These are phyloP conservation scores for Ambispora gerdemannii DNA, from an alignment of 192 early-diverging fungal species.

Conservation along the genomic window DNA sequence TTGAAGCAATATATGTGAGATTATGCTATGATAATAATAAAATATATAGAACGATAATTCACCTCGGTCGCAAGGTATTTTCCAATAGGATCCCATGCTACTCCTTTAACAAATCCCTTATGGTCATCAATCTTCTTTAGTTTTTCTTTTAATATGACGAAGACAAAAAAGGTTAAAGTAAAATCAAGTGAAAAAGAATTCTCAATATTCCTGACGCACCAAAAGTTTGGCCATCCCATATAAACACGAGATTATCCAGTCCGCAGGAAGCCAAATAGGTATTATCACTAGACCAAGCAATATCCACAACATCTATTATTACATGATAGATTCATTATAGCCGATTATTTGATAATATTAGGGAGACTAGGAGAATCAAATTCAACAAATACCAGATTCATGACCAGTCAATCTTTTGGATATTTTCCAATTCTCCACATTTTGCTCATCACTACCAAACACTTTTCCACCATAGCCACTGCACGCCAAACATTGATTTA, in stretches of 20 bases:
- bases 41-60: slow-evolving; percentile 23
- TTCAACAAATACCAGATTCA: slow-evolving; percentile 58
- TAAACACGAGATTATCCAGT: slow-evolving; percentile 74
- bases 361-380: slow-evolving; percentile 1
- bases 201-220: slow-evolving; percentile 39
- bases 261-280: slow-evolving; percentile 86
- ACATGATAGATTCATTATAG: neutral
- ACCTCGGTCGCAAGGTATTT: slow-evolving; percentile 89
- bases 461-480: slow-evolving; percentile 35
- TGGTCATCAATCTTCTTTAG: slow-evolving; percentile 68
- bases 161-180: neutral
- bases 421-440: slow-evolving; percentile 71
- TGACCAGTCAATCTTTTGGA: slow-evolving; percentile 76
- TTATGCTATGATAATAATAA: neutral
- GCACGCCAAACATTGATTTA: slow-evolving; percentile 28
- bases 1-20: neutral
- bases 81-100: slow-evolving; percentile 95
- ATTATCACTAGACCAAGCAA: slow-evolving; percentile 90
- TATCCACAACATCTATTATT: slow-evolving; percentile 76
- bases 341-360: neutral
- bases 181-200: neutral
- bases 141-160: slow-evolving; percentile 39
- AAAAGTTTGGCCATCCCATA: slow-evolving; percentile 87
- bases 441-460: slow-evolving; percentile 51
- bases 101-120: slow-evolving; percentile 90